Evolutionary conservation across 306 rosid species (phyloP).

Genomic region (Biancaea sappan): DNA sequence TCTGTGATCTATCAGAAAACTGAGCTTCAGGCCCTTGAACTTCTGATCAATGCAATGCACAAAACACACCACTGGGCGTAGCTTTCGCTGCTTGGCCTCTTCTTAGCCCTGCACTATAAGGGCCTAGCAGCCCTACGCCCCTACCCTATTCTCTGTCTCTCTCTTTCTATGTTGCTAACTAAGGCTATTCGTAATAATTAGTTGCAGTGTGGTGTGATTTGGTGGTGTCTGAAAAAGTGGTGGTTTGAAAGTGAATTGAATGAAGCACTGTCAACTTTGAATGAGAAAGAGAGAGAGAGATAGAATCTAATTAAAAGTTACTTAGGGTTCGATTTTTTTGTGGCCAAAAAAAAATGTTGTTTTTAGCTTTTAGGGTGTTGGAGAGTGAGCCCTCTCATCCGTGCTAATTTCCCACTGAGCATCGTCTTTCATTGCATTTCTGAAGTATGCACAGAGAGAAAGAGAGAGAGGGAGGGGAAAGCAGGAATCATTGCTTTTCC

Average conservation of each 20-base stretch:
- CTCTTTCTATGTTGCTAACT: constrained; percentile 2
- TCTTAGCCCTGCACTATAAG: constrained; percentile 28
- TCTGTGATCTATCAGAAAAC: constrained; percentile 35
- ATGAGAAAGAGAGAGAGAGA: constrained; percentile 31
- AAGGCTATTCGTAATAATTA: constrained; percentile 53
- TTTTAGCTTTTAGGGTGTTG: constrained; percentile 48
- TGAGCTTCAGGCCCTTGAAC: constrained; percentile 43
- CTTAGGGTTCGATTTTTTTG: constrained; percentile 41
- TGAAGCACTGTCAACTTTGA: constrained; percentile 66
- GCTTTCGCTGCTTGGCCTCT: constrained; percentile 17
- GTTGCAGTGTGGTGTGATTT: constrained; percentile 66
- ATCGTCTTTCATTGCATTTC: constrained; percentile 49
- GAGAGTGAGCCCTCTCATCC: constrained; percentile 51
- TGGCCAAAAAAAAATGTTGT: constrained; percentile 23
- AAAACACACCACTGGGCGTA: constrained; percentile 17
- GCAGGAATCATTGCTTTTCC: constrained; percentile 36
- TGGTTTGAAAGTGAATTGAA: constrained; percentile 72
- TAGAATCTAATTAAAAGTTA: constrained; percentile 49
- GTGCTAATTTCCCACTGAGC: constrained; percentile 40
- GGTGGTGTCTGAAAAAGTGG: constrained; percentile 86
- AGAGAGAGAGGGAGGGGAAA: background rate
- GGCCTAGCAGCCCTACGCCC: constrained; percentile 8
- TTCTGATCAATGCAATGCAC: constrained; percentile 35
- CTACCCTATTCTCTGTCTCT: background rate
- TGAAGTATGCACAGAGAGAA: background rate